Conservation (phyloP, 441 rosid genomes). For the Populus tomentosa region DNA sequence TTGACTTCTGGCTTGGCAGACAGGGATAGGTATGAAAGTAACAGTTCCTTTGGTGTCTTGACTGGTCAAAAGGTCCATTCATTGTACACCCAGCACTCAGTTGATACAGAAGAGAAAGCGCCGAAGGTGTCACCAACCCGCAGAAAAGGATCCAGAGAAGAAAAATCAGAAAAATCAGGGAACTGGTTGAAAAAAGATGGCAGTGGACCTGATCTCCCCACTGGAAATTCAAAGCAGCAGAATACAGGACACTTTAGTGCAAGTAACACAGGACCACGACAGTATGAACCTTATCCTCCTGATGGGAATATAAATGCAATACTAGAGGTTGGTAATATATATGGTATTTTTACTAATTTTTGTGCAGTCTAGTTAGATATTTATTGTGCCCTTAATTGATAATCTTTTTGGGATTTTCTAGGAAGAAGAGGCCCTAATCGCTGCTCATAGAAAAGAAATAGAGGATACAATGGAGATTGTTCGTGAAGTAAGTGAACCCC, state of each 20-base stretch:
- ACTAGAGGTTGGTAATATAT: constrained; percentile 60
- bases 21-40: constrained; percentile 50
- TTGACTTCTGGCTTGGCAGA: constrained; percentile 47
- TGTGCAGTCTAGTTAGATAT: neutral
- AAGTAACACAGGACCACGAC: constrained; percentile 40
- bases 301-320: constrained; percentile 77
- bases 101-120: constrained; percentile 67
- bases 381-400: neutral
- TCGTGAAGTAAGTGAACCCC: constrained; percentile 63
- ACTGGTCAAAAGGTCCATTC: constrained; percentile 45
- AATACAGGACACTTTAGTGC: constrained; percentile 29
- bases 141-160: constrained; percentile 71
- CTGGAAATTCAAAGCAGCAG: constrained; percentile 43
- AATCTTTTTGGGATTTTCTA: constrained; percentile 21
- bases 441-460: constrained; percentile 94
- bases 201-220: constrained; percentile 43
- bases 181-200: constrained; percentile 38
- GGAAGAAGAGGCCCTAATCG: constrained; percentile 95
- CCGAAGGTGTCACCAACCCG: constrained; percentile 83
- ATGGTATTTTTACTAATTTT: neutral
- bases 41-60: constrained; percentile 44
- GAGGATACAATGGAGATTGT: constrained; percentile 99
- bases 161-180: constrained; percentile 62
- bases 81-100: constrained; percentile 46
- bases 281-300: constrained; percentile 47